Evolutionary conservation across 495 filamentous ascomycete species (phyloP).

Genomic region (Neohortaea acidophila): DNA sequence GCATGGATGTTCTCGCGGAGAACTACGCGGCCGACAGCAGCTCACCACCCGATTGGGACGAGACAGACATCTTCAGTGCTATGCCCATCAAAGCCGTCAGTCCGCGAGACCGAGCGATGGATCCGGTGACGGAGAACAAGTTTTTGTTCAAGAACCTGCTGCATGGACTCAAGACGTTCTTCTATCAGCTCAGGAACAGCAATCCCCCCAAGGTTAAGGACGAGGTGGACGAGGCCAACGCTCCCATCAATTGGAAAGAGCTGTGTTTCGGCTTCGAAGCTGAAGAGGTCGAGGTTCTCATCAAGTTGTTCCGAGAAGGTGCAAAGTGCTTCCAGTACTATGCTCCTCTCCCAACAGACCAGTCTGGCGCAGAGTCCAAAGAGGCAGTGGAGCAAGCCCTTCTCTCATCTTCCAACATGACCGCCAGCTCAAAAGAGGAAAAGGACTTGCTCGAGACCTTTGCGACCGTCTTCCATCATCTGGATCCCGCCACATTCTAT

Average conservation of each 20-base stretch:
- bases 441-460: constrained; percentile 97
- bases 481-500: constrained; percentile 95
- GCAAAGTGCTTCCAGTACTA: constrained; percentile 95
- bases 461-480: constrained; percentile 94
- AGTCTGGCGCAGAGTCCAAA: constrained; percentile 59
- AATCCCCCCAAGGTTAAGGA: constrained; percentile 43
- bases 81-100: constrained; percentile 93
- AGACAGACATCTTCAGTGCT: constrained; percentile 92
- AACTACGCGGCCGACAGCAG: constrained; percentile 72
- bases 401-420: constrained; percentile 43
- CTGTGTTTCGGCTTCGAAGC: constrained; percentile 94
- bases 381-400: constrained; percentile 64
- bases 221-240: constrained; percentile 54
- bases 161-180: constrained; percentile 89
- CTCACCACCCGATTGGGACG: constrained; percentile 79
- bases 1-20: constrained; percentile 52
- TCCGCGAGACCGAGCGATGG: constrained; percentile 74
- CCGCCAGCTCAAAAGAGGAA: constrained; percentile 83
- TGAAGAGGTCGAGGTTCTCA: constrained; percentile 90
- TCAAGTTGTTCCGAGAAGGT: constrained; percentile 93
- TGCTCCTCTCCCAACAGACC: constrained; percentile 56
- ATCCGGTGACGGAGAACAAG: constrained; percentile 94
- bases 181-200: constrained; percentile 85
- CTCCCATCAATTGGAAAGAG: constrained; percentile 83
- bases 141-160: constrained; percentile 98